A percentile compares a stretch with the other conserved stretches of the same genome.
These are phyloP conservation scores for Quercus robur DNA, from an alignment of 306 rosid genomes.

Conservation along the genomic window DNA sequence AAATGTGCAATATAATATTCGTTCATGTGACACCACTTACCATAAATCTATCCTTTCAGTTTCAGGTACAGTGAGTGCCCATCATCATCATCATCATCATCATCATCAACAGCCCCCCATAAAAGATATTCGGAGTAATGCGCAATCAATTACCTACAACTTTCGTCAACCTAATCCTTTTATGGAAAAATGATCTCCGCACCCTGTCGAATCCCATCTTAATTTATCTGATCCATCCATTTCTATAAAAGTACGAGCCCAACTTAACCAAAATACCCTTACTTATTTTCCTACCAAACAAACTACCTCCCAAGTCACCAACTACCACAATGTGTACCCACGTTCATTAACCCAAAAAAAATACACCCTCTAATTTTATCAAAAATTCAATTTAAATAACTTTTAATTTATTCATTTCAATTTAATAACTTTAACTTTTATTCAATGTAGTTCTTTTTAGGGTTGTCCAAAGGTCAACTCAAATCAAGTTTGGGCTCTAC, in stretches of 20 bases:
- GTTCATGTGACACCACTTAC: neutral
- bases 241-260: neutral
- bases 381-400: no score
- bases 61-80: neutral
- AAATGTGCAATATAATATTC: neutral
- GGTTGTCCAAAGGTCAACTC: no score
- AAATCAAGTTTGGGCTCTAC: no score
- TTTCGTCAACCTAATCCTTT: neutral
- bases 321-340: neutral
- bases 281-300: slow-evolving; percentile 29
- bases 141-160: slow-evolving; percentile 29
- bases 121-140: neutral
- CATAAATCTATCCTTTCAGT: neutral
- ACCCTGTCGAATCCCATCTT: neutral
- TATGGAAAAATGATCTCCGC: slow-evolving; percentile 1
- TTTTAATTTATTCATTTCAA: no score
- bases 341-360: no score
- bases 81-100: neutral
- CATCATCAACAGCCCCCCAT: neutral
- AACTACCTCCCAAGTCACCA: neutral
- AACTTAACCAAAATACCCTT: neutral
- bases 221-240: neutral
- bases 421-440: no score
- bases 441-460: no score
- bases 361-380: no score